These are phyloP conservation scores for Talaromyces liani DNA, from an alignment of 495 filamentous ascomycete genomes.

Conservation along the genomic window DNA sequence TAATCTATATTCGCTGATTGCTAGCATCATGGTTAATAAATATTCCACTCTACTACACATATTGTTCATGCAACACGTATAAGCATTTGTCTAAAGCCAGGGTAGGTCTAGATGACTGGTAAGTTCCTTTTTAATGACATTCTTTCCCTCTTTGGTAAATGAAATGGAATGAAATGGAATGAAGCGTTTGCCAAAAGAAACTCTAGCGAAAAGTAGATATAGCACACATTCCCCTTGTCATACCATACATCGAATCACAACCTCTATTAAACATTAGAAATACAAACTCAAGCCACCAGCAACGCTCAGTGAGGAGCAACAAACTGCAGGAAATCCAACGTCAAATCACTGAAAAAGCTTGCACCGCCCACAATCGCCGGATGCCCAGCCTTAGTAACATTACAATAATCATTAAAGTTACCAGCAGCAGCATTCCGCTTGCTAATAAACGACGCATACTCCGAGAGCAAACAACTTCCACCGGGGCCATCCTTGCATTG, in stretches of 20 bases:
- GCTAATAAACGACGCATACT: constrained; percentile 37
- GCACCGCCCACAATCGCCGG: constrained; percentile 29
- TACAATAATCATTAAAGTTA: constrained; percentile 35
- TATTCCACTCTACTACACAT: not conserved
- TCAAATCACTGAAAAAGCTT: constrained; percentile 42
- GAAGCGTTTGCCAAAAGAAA: not conserved
- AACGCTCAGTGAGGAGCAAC: constrained; percentile 17
- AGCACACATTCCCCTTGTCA: not conserved
- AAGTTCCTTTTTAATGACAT: too few species aligned
- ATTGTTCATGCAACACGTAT: too few species aligned
- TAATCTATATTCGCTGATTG: constrained; percentile 8
- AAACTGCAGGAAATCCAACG: constrained; percentile 23
- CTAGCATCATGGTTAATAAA: not conserved
- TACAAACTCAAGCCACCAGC: not conserved
- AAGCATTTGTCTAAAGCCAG: too few species aligned
- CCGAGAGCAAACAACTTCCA: constrained; percentile 31
- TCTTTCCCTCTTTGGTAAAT: not conserved
- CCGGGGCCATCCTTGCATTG: constrained; percentile 40
- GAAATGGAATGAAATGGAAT: not conserved
- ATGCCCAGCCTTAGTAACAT: constrained; percentile 26
- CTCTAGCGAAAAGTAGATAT: not conserved
- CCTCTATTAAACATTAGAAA: not conserved
- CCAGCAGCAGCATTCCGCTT: constrained; percentile 34
- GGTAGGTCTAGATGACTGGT: not conserved
- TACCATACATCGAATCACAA: not conserved